Conservation (phyloP, 2,329 filamentous ascomycete genomes). For the Fusarium incarnatum region DNA sequence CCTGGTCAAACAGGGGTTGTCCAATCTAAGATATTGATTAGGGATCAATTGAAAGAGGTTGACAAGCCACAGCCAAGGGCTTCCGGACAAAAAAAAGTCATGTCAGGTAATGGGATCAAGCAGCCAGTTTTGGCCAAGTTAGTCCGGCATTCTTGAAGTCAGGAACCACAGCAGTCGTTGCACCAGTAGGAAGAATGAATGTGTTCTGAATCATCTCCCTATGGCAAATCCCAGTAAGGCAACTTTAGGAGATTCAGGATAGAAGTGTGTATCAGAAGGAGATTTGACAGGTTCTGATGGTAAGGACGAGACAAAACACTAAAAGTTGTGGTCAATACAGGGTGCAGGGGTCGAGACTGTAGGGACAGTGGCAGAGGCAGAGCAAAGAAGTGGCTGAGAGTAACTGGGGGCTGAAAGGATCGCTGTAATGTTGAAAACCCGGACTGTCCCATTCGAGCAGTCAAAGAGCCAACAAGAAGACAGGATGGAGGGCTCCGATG, state of each 20-base stretch:
- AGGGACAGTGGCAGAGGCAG: constrained; percentile 23
- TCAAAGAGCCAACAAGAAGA: constrained; percentile 42
- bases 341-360: constrained; percentile 21
- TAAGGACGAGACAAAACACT: constrained; percentile 21
- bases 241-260: constrained; percentile 30
- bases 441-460: constrained; percentile 25
- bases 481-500: constrained; percentile 34
- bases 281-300: constrained; percentile 47
- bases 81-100: neutral
- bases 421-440: constrained; percentile 18
- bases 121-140: constrained; percentile 27
- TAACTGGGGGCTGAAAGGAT: constrained; percentile 19
- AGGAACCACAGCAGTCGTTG: constrained; percentile 39
- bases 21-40: constrained; percentile 21
- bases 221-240: constrained; percentile 37
- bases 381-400: constrained; percentile 39
- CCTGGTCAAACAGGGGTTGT: constrained; percentile 27
- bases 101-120: constrained; percentile 20
- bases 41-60: constrained; percentile 22
- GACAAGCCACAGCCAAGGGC: constrained; percentile 28
- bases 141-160: constrained; percentile 33
- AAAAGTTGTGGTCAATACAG: constrained; percentile 18
- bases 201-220: constrained; percentile 58
- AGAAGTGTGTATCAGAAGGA: constrained; percentile 58
- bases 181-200: constrained; percentile 55